phyloP scores from a whole-genome alignment of 345 rosid genomes.

The Sisymbrium irio region DNA sequence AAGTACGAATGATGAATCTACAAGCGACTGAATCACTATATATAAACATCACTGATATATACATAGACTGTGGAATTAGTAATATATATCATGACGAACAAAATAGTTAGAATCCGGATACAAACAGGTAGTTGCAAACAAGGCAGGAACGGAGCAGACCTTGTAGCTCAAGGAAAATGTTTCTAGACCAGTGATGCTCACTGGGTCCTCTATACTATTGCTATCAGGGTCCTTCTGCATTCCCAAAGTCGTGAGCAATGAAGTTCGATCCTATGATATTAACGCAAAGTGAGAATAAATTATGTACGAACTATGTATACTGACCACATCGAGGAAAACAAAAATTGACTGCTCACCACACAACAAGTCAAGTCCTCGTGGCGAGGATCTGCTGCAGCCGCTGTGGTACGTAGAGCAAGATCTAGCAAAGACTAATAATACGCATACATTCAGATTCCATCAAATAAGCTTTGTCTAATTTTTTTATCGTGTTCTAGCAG shows the following conservation, averaged over 20 bases:
- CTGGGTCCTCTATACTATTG: slow-evolving; percentile 59
- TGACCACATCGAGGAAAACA: slow-evolving; percentile 18
- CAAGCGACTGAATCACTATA: background rate
- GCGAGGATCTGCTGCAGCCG: slow-evolving; percentile 97
- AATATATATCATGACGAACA: background rate
- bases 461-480: background rate
- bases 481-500: background rate
- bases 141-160: slow-evolving; percentile 43
- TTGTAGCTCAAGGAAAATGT: slow-evolving; percentile 95
- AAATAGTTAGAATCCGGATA: background rate
- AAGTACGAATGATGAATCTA: background rate
- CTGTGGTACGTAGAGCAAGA: slow-evolving; percentile 91
- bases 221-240: slow-evolving; percentile 58
- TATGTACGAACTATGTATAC: background rate
- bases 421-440: slow-evolving; percentile 77
- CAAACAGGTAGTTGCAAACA: background rate
- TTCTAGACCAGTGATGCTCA: slow-evolving; percentile 88
- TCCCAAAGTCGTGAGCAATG: slow-evolving; percentile 76
- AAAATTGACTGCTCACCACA: slow-evolving; percentile 56
- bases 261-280: slow-evolving; percentile 71
- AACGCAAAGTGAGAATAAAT: slow-evolving; percentile 18
- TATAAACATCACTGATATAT: background rate
- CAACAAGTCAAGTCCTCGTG: slow-evolving; percentile 93
- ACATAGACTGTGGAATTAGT: background rate
- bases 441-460: slow-evolving; percentile 12